Conservation (phyloP, 2,329 filamentous ascomycete genomes). For the Fusarium secorum region DNA sequence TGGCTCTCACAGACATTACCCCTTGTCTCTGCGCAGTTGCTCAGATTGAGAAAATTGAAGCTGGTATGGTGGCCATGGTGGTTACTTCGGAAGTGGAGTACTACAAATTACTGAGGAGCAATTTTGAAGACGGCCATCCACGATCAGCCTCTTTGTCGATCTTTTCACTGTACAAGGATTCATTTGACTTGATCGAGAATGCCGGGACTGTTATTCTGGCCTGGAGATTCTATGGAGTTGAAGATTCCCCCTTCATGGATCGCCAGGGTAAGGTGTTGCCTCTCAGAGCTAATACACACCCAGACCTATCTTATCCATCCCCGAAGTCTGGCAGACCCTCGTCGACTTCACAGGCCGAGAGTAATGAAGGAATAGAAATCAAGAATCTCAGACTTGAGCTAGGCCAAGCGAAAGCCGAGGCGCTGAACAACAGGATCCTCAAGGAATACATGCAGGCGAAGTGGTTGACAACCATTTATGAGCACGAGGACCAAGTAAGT, state of each 20-base stretch:
- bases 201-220: not conserved
- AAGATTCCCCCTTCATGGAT: not conserved
- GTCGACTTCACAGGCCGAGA: not conserved
- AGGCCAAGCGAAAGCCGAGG: not conserved
- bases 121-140: not conserved
- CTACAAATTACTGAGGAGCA: not conserved
- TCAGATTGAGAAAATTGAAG: not conserved
- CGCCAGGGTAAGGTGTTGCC: not conserved
- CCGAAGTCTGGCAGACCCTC: accelerated
- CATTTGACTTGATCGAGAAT: not conserved
- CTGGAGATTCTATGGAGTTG: not conserved
- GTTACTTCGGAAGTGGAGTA: not conserved
- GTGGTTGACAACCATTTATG: not conserved
- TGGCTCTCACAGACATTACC: not conserved
- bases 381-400: not conserved
- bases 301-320: not conserved
- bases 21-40: not conserved
- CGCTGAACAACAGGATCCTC: not conserved
- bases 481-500: not conserved
- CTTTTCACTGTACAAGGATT: not conserved
- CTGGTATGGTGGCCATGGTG: not conserved
- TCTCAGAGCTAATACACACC: not conserved
- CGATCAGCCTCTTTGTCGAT: not conserved
- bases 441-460: not conserved
- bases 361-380: accelerated